Evolutionary conservation across 139 green algal genomes (phyloP), one percentile per base, ranked within the genome.

Genomic region (Chlorella ohadii): DNA sequence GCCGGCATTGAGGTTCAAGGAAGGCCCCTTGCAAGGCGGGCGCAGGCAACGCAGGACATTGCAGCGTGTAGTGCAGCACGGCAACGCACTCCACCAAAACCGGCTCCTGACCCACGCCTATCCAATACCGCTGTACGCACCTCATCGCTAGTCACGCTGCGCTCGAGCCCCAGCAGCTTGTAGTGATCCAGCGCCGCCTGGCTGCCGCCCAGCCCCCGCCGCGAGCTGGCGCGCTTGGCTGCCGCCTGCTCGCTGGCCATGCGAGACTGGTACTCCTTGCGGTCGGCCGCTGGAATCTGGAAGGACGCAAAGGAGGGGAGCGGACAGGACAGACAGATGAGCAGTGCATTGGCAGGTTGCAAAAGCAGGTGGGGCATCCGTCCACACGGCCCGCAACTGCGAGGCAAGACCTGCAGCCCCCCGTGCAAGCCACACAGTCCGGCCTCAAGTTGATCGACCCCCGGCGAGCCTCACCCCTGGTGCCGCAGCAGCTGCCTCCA

Each of bases 101-200:
- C 44, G 9, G 44, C 44, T 51, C 7, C 44, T 51, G 44, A 51
- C 51, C 15, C 51, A 4, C 51, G 51, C 9, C 51, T 23, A 59
- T 23, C 22, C 2, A n/a, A n/a, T n/a, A n/a, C n/a, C n/a, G n/a
- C n/a, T n/a, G n/a, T n/a, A n/a, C n/a, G 38, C 76, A 82, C 76
- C 11, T 74, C 78, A n/a, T 73, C 79, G 15, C 23, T 27, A 5
- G 56, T 28, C 16, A 36, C 47, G 55, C 33, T 61, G n/a, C 44
- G n/a, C 64, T 71, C 44, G 38, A 93, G 47, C 4, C 81, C 88
- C 34, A 93, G 59, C 66, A 91, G 38, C 27, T 65, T 72, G 73
- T 82, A 89, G 56, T 87, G 82, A 59, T 89, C 74, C 7, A 67
- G 19, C n/a, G 70, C 31, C 4, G 55, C 16, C n/a, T 36, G 56